Evolutionary conservation across 2,329 filamentous ascomycete species (phyloP).

Genomic region (Trichoderma endophyticum): DNA sequence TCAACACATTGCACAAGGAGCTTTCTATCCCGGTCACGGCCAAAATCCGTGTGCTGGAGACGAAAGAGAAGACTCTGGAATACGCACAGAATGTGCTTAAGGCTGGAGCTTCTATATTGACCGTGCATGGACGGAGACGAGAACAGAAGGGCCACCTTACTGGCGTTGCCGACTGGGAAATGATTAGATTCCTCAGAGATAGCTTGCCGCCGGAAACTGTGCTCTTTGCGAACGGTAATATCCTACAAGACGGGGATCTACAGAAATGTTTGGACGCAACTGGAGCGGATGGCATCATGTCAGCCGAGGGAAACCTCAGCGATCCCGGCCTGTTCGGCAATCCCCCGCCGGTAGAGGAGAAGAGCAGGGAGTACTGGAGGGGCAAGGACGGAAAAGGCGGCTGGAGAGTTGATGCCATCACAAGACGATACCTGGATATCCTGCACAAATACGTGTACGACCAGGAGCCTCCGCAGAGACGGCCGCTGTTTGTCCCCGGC

Average conservation of each 20-base stretch:
- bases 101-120: conserved; percentile 88
- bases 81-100: conserved; percentile 85
- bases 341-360: conserved; percentile 59
- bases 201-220: conserved; percentile 83
- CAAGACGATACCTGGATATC: conserved; percentile 87
- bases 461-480: conserved; percentile 60
- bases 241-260: conserved; percentile 76
- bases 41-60: conserved; percentile 89
- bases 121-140: conserved; percentile 81
- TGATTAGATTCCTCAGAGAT: conserved; percentile 77
- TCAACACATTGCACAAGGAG: conserved; percentile 75
- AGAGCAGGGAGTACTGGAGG: conserved; percentile 82
- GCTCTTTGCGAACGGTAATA: conserved; percentile 94
- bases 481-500: conserved; percentile 69
- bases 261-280: conserved; percentile 75
- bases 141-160: conserved; percentile 97
- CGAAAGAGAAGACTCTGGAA: conserved; percentile 76
- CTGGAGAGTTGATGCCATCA: conserved; percentile 82
- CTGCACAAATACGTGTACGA: conserved; percentile 75
- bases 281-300: conserved; percentile 91
- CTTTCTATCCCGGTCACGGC: conserved; percentile 85
- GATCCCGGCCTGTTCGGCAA: conserved; percentile 83
- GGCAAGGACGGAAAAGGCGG: conserved; percentile 76
- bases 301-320: conserved; percentile 89
- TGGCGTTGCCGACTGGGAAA: conserved; percentile 87